These are phyloP conservation scores for Paramecium bursaria DNA, from an alignment of 73 alveolate genomes.

Conservation along the genomic window DNA sequence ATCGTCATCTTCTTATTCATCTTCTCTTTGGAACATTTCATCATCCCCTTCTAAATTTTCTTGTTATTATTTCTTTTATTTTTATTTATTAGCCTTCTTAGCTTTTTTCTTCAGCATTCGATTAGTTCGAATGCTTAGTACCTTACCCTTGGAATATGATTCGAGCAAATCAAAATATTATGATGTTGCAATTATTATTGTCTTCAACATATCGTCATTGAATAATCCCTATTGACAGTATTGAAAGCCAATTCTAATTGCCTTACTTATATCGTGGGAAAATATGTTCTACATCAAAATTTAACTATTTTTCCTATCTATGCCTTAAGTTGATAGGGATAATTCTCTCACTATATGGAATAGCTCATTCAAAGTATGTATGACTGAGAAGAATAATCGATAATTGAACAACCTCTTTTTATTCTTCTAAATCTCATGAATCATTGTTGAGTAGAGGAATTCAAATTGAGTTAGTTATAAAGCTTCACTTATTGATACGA, in stretches of 20 bases:
- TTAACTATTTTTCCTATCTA: constrained; percentile 64
- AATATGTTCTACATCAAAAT: constrained; percentile 45
- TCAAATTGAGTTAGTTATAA: constrained; percentile 73
- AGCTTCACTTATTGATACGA: constrained; percentile 73
- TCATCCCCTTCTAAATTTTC: constrained; percentile 6
- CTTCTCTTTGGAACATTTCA: constrained; percentile 56
- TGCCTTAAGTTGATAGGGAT: constrained; percentile 20
- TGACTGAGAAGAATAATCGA: constrained; percentile 39
- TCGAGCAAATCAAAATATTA: constrained; percentile 65
- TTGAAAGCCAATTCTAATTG: constrained; percentile 53
- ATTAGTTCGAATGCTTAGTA: constrained; percentile 50
- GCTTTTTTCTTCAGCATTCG: constrained; percentile 54
- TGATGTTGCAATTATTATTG: constrained; percentile 12
- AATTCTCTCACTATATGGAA: constrained; percentile 34
- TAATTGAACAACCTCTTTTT: constrained; percentile 66
- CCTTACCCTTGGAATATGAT: constrained; percentile 60
- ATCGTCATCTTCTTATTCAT: constrained; percentile 52
- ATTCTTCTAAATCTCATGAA: constrained; percentile 59
- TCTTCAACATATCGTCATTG: constrained; percentile 52
- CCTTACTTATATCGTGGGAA: constrained; percentile 58
- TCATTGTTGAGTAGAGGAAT: constrained; percentile 68
- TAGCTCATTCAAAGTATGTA: constrained; percentile 43
- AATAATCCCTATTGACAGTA: constrained; percentile 55
- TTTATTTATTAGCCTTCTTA: constrained; percentile 22
- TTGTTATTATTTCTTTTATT: background rate